Conservation (phyloP, 2,329 filamentous ascomycete genomes). For the Penicillium sumatraense region DNA sequence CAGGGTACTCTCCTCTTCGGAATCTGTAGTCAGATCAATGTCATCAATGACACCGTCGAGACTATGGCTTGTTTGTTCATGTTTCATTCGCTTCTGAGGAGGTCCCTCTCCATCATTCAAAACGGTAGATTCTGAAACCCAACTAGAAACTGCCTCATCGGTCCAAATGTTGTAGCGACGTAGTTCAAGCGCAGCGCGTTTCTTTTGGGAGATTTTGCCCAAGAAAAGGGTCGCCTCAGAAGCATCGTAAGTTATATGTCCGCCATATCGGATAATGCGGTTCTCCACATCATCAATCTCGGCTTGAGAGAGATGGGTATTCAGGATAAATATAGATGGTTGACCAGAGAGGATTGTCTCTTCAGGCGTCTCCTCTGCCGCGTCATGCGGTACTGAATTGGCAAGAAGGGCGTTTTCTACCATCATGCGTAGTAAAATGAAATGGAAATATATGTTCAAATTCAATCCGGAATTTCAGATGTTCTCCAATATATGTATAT, state of each 20-base stretch:
- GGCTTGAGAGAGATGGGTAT: conserved; percentile 68
- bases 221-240: conserved; percentile 74
- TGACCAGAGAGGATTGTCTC: conserved; percentile 38
- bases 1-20: conserved; percentile 33
- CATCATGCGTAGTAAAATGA: background rate
- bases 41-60: conserved; percentile 12
- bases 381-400: background rate
- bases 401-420: background rate
- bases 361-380: background rate
- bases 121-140: background rate
- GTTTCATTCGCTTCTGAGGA: conserved; percentile 34
- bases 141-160: conserved; percentile 36
- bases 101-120: conserved; percentile 9
- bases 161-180: conserved; percentile 65
- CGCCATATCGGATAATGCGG: conserved; percentile 59
- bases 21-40: conserved; percentile 37
- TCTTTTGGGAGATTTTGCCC: conserved; percentile 71
- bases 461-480: no score
- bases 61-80: background rate
- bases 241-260: conserved; percentile 71
- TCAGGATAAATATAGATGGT: conserved; percentile 74
- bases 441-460: background rate
- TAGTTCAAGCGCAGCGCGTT: conserved; percentile 78
- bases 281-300: conserved; percentile 69
- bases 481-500: no score